These are phyloP conservation scores for Diaporthe amygdali DNA, from an alignment of 2,329 filamentous ascomycete genomes.

Conservation along the genomic window DNA sequence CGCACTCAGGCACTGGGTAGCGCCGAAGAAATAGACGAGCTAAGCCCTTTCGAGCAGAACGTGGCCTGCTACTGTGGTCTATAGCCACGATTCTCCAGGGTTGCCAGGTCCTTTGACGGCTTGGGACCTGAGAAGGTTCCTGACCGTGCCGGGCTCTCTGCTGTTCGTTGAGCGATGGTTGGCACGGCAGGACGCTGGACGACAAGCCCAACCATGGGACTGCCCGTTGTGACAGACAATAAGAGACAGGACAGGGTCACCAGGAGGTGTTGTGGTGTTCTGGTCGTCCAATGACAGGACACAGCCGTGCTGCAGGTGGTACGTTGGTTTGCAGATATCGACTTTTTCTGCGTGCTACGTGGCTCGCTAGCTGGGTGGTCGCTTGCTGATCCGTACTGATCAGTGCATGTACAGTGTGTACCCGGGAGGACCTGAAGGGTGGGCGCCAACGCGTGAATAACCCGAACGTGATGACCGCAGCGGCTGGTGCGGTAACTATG, in stretches of 20 bases:
- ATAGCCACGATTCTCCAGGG: not conserved
- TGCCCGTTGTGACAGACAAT: not conserved
- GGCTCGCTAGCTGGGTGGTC: conserved; percentile 24
- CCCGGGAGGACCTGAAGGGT: not conserved
- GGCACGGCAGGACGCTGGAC: not conserved
- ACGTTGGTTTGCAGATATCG: conserved; percentile 16
- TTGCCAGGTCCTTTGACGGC: not conserved
- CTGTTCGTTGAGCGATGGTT: not conserved
- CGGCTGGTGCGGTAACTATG: conserved; percentile 1
- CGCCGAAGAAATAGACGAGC: not conserved
- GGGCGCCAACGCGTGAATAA: conserved; percentile 15
- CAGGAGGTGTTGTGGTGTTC: not conserved
- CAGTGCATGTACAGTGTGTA: not conserved
- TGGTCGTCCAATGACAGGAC: conserved; percentile 5
- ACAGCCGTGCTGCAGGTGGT: conserved; percentile 12
- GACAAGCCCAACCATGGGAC: not conserved
- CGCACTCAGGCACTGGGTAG: conserved; percentile 15
- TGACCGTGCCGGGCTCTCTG: not conserved
- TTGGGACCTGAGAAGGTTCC: conserved; percentile 4
- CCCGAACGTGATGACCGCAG: not conserved
- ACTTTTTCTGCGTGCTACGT: conserved; percentile 25
- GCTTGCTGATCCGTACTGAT: conserved; percentile 17
- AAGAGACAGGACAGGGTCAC: not conserved
- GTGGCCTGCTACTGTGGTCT: not conserved
- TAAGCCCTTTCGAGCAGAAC: not conserved